Conservation (phyloP, 2,329 filamentous ascomycete species). For the Colletotrichum agaves region DNA sequence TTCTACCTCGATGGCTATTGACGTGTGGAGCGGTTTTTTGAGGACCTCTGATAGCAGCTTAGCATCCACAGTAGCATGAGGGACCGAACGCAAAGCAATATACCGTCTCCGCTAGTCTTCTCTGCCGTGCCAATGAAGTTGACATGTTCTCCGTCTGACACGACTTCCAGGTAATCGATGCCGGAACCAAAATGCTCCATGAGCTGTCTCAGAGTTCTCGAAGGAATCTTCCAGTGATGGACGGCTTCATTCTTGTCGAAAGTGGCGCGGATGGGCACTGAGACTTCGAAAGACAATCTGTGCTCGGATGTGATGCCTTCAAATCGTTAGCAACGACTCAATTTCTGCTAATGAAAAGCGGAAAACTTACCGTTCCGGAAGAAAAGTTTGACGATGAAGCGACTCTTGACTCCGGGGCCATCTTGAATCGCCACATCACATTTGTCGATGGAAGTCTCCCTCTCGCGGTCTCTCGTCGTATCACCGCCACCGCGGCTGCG, state of each 20-base stretch:
- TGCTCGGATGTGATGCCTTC: conserved; percentile 80
- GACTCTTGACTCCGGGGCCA: conserved; percentile 75
- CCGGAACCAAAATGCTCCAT: conserved; percentile 85
- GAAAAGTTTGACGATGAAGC: conserved; percentile 78
- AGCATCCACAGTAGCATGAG: conserved; percentile 27
- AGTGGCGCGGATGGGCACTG: conserved; percentile 79
- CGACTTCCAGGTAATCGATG: conserved; percentile 83
- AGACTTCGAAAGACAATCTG: conserved; percentile 78
- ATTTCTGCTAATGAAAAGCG: too few species aligned
- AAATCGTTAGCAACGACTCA: conserved; percentile 1
- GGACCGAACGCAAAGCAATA: background rate
- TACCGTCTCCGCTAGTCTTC: conserved; percentile 72
- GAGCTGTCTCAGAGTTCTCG: conserved; percentile 76
- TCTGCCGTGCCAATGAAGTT: conserved; percentile 87
- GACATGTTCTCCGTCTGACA: conserved; percentile 76
- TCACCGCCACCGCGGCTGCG: conserved; percentile 72
- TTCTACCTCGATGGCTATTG: conserved; percentile 78
- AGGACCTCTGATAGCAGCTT: conserved; percentile 67
- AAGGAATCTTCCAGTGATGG: conserved; percentile 79
- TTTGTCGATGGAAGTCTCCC: conserved; percentile 76
- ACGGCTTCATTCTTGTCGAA: conserved; percentile 74
- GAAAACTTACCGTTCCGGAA: conserved; percentile 72
- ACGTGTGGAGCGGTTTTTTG: conserved; percentile 84
- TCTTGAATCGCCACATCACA: conserved; percentile 82
- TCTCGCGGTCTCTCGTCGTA: conserved; percentile 65